Evolutionary conservation across 2,329 filamentous ascomycete species (phyloP).

Genomic region (Fusarium sp.): DNA sequence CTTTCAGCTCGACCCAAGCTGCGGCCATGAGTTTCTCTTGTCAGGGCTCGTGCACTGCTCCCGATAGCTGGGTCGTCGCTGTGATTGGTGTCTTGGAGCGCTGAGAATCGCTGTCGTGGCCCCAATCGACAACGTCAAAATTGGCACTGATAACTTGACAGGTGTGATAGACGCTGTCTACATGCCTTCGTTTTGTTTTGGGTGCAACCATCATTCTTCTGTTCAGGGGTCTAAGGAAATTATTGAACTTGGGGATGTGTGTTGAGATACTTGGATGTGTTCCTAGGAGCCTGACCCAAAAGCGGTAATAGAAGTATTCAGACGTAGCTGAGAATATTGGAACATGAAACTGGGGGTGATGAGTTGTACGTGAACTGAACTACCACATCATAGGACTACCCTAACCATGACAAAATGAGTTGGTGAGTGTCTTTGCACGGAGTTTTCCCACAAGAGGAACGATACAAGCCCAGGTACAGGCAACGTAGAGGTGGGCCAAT

Average conservation of each 20-base stretch:
- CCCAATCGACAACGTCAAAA: constrained; percentile 32
- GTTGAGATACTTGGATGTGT: constrained; percentile 7
- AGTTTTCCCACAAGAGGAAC: background rate
- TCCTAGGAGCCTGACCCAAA: background rate
- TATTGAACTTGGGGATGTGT: background rate
- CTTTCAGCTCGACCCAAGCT: constrained; percentile 20
- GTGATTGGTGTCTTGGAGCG: constrained; percentile 38
- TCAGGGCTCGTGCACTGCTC: constrained; percentile 2
- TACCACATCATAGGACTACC: background rate
- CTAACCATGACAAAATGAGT: background rate
- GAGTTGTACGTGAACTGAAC: background rate
- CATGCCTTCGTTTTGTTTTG: constrained; percentile 11
- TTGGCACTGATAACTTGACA: constrained; percentile 18
- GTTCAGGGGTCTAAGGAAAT: background rate
- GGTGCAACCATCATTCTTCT: background rate
- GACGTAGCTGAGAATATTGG: background rate
- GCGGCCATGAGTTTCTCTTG: constrained; percentile 18
- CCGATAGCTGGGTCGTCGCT: constrained; percentile 11
- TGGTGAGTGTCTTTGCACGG: background rate
- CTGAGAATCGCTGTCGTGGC: constrained; percentile 38
- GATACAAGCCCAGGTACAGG: background rate
- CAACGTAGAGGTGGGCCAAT: background rate
- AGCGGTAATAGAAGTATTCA: background rate
- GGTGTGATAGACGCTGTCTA: constrained; percentile 25
- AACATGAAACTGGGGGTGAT: background rate